These are phyloP conservation scores for Cladosporium sp. DNA, from an alignment of 2,329 filamentous ascomycete genomes.

Conservation along the genomic window DNA sequence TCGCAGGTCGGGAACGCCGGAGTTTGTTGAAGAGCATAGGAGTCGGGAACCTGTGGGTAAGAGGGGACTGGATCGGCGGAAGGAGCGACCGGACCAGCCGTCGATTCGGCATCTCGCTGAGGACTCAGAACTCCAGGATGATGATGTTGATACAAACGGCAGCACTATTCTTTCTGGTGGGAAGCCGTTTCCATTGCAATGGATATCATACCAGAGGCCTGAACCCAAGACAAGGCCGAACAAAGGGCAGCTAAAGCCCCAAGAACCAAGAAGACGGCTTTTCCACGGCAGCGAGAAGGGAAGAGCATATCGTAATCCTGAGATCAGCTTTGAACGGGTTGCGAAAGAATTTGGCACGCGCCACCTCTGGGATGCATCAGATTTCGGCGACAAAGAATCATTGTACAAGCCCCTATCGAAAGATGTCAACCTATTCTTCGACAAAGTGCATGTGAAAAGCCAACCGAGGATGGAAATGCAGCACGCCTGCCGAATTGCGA, in stretches of 20 bases:
- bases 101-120: not conserved
- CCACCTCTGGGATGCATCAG: not conserved
- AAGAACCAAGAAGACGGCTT: not conserved
- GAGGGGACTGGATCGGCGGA: not conserved
- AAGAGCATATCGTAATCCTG: not conserved
- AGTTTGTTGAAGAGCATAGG: not conserved
- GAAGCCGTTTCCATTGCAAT: not conserved
- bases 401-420: not conserved
- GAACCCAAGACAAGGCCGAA: not conserved
- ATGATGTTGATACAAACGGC: not conserved
- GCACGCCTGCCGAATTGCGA: not conserved
- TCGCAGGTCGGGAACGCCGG: not conserved
- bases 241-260: not conserved
- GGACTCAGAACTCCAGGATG: not conserved
- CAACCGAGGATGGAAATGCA: not conserved
- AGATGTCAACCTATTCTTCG: constrained; percentile 1
- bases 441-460: not conserved
- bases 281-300: not conserved
- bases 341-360: not conserved
- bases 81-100: not conserved
- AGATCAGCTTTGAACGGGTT: not conserved
- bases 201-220: not conserved
- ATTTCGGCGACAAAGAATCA: too few species aligned
- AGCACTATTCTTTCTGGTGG: not conserved
- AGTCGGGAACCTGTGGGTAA: not conserved